Percentiles rank a stretch among this genome's conserved stretches.
Conservation (phyloP, 1,139 yeast genomes). For the Debaryomyces psychrophilus region DNA sequence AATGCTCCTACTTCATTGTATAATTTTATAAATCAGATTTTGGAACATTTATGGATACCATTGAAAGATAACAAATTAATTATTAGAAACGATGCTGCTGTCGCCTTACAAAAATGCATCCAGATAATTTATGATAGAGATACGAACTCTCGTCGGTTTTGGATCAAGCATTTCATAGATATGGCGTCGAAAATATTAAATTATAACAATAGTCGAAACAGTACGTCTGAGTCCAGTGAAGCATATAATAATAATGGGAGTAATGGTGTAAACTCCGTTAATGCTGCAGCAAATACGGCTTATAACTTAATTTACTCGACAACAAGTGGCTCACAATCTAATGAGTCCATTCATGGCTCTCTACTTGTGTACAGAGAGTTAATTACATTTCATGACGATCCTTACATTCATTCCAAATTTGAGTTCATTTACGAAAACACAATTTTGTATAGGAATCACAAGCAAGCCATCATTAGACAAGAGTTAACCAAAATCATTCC, state of each 20-base stretch:
- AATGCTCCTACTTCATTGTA: constrained; percentile 86
- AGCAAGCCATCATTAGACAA: constrained; percentile 71
- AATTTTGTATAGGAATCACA: constrained; percentile 75
- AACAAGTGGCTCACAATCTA: constrained; percentile 32
- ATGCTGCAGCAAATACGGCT: constrained; percentile 23
- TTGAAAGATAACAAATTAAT: constrained; percentile 74
- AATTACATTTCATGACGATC: constrained; percentile 67
- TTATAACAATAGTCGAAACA: constrained; percentile 20
- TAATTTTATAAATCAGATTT: constrained; percentile 74
- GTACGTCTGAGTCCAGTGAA: constrained; percentile 5
- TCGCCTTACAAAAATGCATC: constrained; percentile 76
- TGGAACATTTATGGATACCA: constrained; percentile 87
- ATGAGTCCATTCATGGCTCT: constrained; percentile 84
- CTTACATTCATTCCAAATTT: constrained; percentile 53
- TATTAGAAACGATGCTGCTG: constrained; percentile 83
- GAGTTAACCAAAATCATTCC: constrained; percentile 86
- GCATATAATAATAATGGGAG: constrained; percentile 1
- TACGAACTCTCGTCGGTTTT: constrained; percentile 63
- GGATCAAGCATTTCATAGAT: constrained; percentile 74
- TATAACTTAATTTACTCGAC: constrained; percentile 31
- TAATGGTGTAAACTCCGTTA: constrained; percentile 13
- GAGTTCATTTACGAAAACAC: constrained; percentile 79
- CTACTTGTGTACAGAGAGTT: constrained; percentile 81
- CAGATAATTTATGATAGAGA: constrained; percentile 81
- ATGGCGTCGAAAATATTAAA: constrained; percentile 50